Percentiles rank a stretch among this genome's conserved stretches.
Evolutionary conservation across 441 rosid genomes (phyloP).

Genomic region (Erodium texanum): DNA sequence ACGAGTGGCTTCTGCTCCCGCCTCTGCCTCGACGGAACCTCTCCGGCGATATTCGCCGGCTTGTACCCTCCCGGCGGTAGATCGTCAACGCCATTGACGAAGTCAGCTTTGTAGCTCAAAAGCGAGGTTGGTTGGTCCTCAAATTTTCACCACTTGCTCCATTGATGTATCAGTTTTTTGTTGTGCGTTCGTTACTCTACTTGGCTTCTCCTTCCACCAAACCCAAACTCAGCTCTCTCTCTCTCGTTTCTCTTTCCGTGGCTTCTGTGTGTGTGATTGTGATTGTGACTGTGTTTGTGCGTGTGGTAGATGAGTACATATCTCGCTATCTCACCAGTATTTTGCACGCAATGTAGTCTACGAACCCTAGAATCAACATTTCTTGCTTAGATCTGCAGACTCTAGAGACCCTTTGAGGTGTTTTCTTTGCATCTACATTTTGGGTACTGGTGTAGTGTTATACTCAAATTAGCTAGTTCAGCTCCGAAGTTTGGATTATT

Average conservation of each 20-base stretch:
- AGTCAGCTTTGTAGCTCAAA: background rate
- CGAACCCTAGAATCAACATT: background rate
- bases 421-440: conserved; percentile 2
- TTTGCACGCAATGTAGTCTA: background rate
- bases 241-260: background rate
- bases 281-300: background rate
- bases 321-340: background rate
- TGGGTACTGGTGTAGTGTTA: background rate
- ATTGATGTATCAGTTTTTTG: background rate
- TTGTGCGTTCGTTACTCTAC: background rate
- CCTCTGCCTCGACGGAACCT: background rate
- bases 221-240: background rate
- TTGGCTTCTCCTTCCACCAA: background rate
- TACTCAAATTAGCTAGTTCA: background rate
- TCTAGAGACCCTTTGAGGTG: background rate
- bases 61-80: background rate
- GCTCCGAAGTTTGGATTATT: background rate
- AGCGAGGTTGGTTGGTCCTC: conserved; percentile 2
- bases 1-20: background rate
- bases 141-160: background rate
- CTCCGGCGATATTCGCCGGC: background rate
- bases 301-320: conserved; percentile 3
- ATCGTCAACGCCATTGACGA: conserved; percentile 2
- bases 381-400: conserved; percentile 4
- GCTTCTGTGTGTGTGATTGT: background rate